Evolutionary conservation across 2,329 filamentous ascomycete genomes (phyloP).

Genomic region (Aureobasidium sp.): DNA sequence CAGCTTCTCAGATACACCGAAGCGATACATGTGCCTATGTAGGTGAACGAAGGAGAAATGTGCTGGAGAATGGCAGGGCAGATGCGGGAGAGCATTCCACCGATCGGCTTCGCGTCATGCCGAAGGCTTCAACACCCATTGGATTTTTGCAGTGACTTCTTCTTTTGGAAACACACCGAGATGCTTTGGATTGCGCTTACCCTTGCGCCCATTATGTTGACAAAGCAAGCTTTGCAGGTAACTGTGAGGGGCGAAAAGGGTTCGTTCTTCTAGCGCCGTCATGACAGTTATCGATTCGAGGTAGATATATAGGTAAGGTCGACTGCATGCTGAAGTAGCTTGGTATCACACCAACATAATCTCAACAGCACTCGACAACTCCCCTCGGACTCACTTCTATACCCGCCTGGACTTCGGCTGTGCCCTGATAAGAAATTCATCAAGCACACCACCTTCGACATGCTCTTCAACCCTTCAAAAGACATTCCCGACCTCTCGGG

Average conservation of each 20-base stretch:
- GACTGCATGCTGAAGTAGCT: neutral
- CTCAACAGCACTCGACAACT: too few relatives aligned
- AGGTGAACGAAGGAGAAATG: neutral
- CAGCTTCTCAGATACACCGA: too few relatives aligned
- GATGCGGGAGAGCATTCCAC: neutral
- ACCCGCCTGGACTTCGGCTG: too few relatives aligned
- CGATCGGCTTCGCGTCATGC: neutral
- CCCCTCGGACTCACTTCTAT: too few relatives aligned
- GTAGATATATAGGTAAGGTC: neutral
- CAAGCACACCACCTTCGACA: neutral
- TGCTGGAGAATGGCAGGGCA: neutral
- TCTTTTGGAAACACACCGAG: neutral
- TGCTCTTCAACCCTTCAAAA: conserved; percentile 23
- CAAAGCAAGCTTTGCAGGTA: neutral
- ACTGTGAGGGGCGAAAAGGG: neutral
- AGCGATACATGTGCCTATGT: neutral
- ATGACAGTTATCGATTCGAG: too few relatives aligned
- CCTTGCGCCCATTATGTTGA: neutral
- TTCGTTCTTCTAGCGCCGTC: neutral
- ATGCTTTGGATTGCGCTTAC: neutral
- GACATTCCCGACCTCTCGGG: conserved; percentile 28
- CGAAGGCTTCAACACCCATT: neutral
- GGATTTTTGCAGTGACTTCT: neutral
- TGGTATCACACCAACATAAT: too few relatives aligned
- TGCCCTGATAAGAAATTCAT: too few relatives aligned